Conservation (phyloP, 2,329 filamentous ascomycete species). For the Aspergillus tanneri region DNA sequence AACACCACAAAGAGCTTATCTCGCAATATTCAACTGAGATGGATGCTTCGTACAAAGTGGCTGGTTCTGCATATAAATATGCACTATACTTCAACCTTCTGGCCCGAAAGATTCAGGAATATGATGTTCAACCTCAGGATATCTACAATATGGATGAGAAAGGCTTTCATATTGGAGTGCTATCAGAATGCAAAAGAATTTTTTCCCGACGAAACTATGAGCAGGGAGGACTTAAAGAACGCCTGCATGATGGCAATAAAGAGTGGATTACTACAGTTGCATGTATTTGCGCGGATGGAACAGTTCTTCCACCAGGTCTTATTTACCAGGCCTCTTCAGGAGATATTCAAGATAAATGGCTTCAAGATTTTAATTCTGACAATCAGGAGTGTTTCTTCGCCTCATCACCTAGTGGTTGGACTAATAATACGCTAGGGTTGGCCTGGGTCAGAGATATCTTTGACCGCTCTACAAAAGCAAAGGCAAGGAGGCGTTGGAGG, state of each 20-base stretch:
- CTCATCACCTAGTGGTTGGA: constrained; percentile 18
- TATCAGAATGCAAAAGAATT: constrained; percentile 8
- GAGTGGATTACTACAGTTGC: too few relatives aligned
- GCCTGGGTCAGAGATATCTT: constrained; percentile 4
- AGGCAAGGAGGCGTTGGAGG: too few relatives aligned
- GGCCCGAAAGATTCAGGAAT: not conserved
- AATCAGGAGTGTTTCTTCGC: constrained; percentile 10
- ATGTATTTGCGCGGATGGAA: constrained; percentile 20
- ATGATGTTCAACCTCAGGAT: not conserved
- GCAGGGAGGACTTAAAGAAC: constrained; percentile 9
- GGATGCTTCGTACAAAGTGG: not conserved
- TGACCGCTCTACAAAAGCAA: constrained; percentile 3
- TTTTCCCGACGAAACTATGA: constrained; percentile 11
- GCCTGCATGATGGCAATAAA: constrained; percentile 19
- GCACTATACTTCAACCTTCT: not conserved
- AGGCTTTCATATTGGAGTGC: constrained; percentile 9
- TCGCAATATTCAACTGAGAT: not conserved
- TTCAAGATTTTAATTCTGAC: constrained; percentile 12
- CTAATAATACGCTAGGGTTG: constrained; percentile 8
- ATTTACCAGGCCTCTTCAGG: constrained; percentile 20
- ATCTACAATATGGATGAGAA: constrained; percentile 8
- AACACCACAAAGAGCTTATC: not conserved
- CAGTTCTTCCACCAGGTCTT: constrained; percentile 10
- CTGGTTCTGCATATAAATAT: not conserved
- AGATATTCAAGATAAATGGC: constrained; percentile 18